Evolutionary conservation across 2,329 filamentous ascomycete genomes (phyloP), one percentile per base, ranked within the genome.

Genomic region (Chrysoporthe cubensis): DNA sequence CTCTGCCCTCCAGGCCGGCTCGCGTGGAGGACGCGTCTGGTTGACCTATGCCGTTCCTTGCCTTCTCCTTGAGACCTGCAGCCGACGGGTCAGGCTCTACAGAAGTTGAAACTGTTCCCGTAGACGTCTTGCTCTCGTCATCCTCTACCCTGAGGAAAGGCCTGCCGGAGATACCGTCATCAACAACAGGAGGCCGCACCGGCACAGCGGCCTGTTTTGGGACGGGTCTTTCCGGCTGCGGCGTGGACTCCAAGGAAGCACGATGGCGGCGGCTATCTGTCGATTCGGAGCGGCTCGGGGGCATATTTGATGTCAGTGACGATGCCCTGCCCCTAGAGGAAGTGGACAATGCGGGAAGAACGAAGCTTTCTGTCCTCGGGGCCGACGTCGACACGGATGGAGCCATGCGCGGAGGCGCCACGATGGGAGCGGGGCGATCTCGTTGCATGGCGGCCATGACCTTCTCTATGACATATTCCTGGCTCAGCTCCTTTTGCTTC

Each of bases 81-180:
- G 62, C 21, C 52, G 42, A 14, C 5, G 4, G 18, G 11, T 37
- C 60, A 26, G 46, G 11, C 7, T 52, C 32, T 3, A n/a, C 32
- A 40, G 46, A 26, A 37, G 26, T 37, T 18, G 42, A 18, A n/a
- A 26, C 9, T 16, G 40, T 21, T 26, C 60, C 62, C 26, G 44
- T 21, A 43, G 58, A 42, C 9, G 64, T 66, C 14, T 63, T 50
- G 46, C n/a, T 43, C 13, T 65, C 64, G 14, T 44, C 48, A 18
- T 64, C 64, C 77, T 74, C 73, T 18, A 85, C 83, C 34, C 84
- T 80, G 14, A 85, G 76, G 71, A 88, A 88, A 0, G 85, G 85
- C 69, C 77, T 85, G 32, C 85, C 84, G 7, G 85, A 83, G 40
- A 88, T 85, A 11, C 85, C 85, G 70, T 86, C 84, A 63, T 84